These are phyloP conservation scores for Neopestalotiopsis sp. DNA, from an alignment of 2,329 filamentous ascomycete genomes.

Conservation along the genomic window DNA sequence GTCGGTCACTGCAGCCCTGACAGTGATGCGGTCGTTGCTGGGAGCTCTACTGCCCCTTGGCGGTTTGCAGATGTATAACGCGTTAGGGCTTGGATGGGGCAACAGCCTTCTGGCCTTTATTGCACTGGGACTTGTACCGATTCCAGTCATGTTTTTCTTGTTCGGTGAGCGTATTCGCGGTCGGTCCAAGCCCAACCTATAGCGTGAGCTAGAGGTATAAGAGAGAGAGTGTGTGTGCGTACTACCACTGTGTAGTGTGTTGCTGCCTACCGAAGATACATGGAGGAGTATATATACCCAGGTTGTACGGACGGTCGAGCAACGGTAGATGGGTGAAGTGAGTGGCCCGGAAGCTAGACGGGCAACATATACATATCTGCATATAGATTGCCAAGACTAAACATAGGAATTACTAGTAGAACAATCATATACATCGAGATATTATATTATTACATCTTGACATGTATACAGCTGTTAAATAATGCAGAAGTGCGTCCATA, in stretches of 20 bases:
- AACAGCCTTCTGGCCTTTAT: conserved; percentile 46
- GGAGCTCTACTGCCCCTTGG: conserved; percentile 46
- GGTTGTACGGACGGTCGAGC: too few species aligned
- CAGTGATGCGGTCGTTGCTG: conserved; percentile 42
- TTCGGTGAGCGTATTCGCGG: conserved; percentile 26
- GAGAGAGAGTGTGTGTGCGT: not conserved
- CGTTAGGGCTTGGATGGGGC: conserved; percentile 48
- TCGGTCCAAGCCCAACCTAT: conserved; percentile 25
- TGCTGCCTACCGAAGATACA: too few species aligned
- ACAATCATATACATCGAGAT: too few species aligned
- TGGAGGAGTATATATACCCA: too few species aligned
- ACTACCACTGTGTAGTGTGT: not conserved
- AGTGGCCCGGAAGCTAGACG: too few species aligned
- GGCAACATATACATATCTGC: too few species aligned
- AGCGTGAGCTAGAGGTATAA: not conserved
- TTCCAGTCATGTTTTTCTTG: conserved; percentile 25
- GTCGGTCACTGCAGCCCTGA: conserved; percentile 43
- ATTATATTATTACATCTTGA: too few species aligned
- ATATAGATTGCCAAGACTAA: too few species aligned
- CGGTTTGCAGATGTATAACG: conserved; percentile 42
- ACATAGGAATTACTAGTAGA: too few species aligned
- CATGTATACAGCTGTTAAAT: too few species aligned
- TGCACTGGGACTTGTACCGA: conserved; percentile 32
- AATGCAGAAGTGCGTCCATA: too few species aligned
- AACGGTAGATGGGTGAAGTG: too few species aligned